Percentiles rank a stretch among this genome's conserved stretches.
phyloP scores from a whole-genome alignment of 176 grass and related monocot species.

The Eremochloa ophiuroides region DNA sequence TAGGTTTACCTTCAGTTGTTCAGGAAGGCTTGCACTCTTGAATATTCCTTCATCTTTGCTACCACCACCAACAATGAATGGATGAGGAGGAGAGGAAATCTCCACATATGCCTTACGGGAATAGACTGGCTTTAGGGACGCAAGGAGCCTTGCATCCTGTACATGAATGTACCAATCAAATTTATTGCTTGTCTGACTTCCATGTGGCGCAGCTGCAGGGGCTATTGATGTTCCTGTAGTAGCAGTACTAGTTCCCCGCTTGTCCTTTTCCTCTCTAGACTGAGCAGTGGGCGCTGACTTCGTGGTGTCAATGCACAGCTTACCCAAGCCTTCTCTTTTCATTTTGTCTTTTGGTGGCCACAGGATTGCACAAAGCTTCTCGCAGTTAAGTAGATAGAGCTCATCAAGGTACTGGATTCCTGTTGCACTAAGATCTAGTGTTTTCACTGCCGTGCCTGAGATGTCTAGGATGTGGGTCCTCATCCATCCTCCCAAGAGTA shows the following conservation, averaged over 20 bases:
- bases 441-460: conserved; percentile 9
- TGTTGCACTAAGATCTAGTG: not conserved
- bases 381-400: not conserved
- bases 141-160: not conserved
- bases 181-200: not conserved
- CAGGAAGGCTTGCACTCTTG: not conserved
- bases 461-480: not conserved
- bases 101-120: not conserved
- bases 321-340: rapidly evolving
- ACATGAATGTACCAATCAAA: not conserved
- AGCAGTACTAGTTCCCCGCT: not conserved
- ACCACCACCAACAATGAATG: not conserved
- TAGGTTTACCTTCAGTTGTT: not conserved
- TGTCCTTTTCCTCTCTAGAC: not conserved
- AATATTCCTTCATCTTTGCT: not conserved
- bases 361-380: not conserved
- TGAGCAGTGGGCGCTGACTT: not conserved
- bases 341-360: not conserved
- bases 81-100: not conserved
- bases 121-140: not conserved
- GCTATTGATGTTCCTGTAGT: not conserved
- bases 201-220: not conserved
- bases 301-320: not conserved
- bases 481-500: rapidly evolving
- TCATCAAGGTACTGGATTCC: rapidly evolving